Base-by-base conservation (phyloP, 805 yeast genomes). In the Pichia rugopelliculosa region DNA sequence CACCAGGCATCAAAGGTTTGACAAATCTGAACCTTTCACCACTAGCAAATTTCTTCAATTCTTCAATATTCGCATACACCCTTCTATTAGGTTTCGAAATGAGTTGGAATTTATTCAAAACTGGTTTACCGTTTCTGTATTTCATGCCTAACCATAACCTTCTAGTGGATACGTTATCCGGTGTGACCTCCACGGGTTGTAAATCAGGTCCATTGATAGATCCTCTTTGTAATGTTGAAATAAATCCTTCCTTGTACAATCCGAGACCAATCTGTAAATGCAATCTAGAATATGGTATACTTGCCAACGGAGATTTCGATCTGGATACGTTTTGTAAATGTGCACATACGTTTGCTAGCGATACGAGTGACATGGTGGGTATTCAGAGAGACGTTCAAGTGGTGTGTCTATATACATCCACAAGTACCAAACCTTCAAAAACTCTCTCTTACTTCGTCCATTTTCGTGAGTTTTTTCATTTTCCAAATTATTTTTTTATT, bases 61-160 rank as follows among this genome's bases (percentile, higher is more conserved):
- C 96, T 1, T 75, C 72, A 20, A 72, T 67, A 1, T 75, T 68
- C 57, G 89, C 78, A 54, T 73, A 67, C 20, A 90, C 84, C 61
- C 82, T 75, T 61, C 91, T 75, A 59, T 83, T 87, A 36, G 99
- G 98, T 59, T 84, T 89, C 40, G 93, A 84, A 26, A 93, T 79
- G 56, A 91, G 72, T 26, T 77, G 73, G 57, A 89, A 77, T 47
- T 79, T 75, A 54, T 80, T 74, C 53, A 93, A 72, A 17, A 93
- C 95, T 0, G 96, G 84, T 55, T 74, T 71, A 59, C 83, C 79
- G 54, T 87, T 79, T 60, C 91, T 79, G 65, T 93, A 93, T 64
- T 93, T 93, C 63, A 93, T 71, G 2, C 90, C 95, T 20, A 93
- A 65, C 99, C 99, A 93, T 44, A 93, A 74, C 56, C 95, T 76